These are phyloP conservation scores for Penicillium silybi DNA, from an alignment of 495 filamentous ascomycete genomes.

Conservation along the genomic window DNA sequence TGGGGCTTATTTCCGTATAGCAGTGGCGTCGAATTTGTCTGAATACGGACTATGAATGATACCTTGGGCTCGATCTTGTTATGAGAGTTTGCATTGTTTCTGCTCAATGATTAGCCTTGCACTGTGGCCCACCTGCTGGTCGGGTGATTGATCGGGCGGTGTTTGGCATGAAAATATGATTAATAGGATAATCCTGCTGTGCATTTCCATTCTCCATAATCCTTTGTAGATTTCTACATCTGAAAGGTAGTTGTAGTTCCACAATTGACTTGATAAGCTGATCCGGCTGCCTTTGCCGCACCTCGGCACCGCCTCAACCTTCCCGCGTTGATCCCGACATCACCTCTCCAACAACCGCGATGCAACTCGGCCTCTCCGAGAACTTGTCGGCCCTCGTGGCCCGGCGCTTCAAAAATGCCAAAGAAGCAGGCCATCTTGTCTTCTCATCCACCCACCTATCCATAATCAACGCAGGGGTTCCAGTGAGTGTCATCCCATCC, in stretches of 20 bases:
- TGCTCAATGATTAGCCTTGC: conserved; percentile 1
- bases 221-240: background rate
- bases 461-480: conserved; percentile 49
- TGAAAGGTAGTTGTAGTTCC: background rate
- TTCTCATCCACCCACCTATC: conserved; percentile 59
- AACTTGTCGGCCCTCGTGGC: conserved; percentile 52
- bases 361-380: conserved; percentile 42
- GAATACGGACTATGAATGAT: conserved; percentile 20
- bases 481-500: conserved; percentile 35
- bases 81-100: background rate
- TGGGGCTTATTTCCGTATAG: conserved; percentile 21
- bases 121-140: background rate
- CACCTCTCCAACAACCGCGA: conserved; percentile 17
- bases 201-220: background rate
- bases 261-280: background rate
- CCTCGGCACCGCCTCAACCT: background rate
- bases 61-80: conserved; percentile 16
- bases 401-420: conserved; percentile 50
- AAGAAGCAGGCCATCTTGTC: conserved; percentile 48
- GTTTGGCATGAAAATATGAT: conserved; percentile 8
- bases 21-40: conserved; percentile 23
- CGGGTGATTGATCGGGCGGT: background rate
- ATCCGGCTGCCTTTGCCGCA: background rate
- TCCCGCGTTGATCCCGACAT: conserved; percentile 3
- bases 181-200: conserved; percentile 2